Percentiles rank a stretch among this genome's conserved stretches.
These are phyloP conservation scores for Dacryopinax primogenitus DNA, from an alignment of 768 basidiomycete genomes.

Conservation along the genomic window DNA sequence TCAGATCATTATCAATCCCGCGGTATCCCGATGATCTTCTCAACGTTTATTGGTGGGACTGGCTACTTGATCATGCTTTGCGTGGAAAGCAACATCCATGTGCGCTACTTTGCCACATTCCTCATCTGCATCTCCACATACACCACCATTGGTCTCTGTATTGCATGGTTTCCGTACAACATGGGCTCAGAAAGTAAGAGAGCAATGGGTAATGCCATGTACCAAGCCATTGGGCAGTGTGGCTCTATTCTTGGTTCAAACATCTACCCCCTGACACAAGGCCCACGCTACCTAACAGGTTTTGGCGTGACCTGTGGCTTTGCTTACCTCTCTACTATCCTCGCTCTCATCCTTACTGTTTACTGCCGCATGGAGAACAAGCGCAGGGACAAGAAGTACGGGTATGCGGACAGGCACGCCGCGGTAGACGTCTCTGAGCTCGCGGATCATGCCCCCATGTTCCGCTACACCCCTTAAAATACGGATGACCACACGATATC, in stretches of 20 bases:
- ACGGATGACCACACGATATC: too few relatives aligned
- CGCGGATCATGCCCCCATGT: slow-evolving; percentile 33
- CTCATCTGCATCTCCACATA: background rate
- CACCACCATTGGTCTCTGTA: slow-evolving; percentile 48
- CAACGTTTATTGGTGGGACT: background rate
- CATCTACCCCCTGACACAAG: slow-evolving; percentile 50
- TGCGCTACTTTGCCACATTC: background rate
- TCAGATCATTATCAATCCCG: background rate
- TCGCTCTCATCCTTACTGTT: background rate
- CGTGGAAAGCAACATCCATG: background rate
- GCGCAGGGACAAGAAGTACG: slow-evolving; percentile 40
- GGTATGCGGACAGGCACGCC: slow-evolving; percentile 35
- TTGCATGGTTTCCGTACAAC: slow-evolving; percentile 51
- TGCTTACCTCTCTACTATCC: background rate
- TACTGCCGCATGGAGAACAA: slow-evolving; percentile 53
- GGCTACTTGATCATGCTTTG: background rate
- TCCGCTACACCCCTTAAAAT: background rate
- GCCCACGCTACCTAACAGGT: slow-evolving; percentile 38
- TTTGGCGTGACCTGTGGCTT: background rate
- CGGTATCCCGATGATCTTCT: background rate
- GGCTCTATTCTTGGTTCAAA: slow-evolving; percentile 58
- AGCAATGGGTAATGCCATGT: slow-evolving; percentile 61
- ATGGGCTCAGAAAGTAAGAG: slow-evolving; percentile 56
- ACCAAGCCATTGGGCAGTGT: slow-evolving; percentile 69
- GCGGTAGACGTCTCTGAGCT: slow-evolving; percentile 50